These are phyloP conservation scores for Aspergillus baeticus DNA, from an alignment of 495 filamentous ascomycete species.

Conservation along the genomic window DNA sequence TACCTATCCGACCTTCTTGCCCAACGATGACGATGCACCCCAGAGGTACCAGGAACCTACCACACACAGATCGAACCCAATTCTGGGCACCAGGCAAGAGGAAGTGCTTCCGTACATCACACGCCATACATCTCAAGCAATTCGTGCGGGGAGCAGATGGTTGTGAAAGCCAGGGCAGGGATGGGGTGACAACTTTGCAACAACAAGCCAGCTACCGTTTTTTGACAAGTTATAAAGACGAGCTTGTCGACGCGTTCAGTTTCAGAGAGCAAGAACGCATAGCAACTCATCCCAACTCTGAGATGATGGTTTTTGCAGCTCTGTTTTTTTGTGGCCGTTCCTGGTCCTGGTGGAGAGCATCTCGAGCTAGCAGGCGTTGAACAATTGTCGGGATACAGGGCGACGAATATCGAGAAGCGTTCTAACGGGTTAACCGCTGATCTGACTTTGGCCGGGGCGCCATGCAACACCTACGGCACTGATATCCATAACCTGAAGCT, in stretches of 20 bases:
- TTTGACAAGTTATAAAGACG: not conserved
- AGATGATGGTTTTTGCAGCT: not conserved
- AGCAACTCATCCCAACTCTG: not conserved
- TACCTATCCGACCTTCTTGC: not conserved
- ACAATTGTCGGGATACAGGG: slow-evolving; percentile 69
- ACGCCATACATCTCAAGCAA: not conserved
- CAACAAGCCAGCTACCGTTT: not conserved
- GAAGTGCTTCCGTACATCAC: not conserved
- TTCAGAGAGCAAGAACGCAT: not conserved
- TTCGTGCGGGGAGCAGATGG: not conserved
- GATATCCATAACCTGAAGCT: slow-evolving; percentile 66
- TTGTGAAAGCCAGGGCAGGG: not conserved
- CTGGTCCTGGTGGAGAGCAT: not conserved
- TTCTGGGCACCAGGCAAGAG: not conserved
- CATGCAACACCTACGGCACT: slow-evolving; percentile 69
- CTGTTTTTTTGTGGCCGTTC: not conserved
- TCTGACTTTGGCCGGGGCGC: slow-evolving; percentile 61
- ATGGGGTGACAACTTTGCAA: too few relatives aligned
- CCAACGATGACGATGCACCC: not conserved
- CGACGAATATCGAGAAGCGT: slow-evolving; percentile 57
- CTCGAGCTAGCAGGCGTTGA: not conserved
- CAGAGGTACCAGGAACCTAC: not conserved
- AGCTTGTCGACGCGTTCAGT: not conserved
- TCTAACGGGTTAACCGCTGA: slow-evolving; percentile 48
- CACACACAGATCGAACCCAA: not conserved